Evolutionary conservation across 1,284 basidiomycete genomes (phyloP).

Genomic region (Pseudozyma sp.): DNA sequence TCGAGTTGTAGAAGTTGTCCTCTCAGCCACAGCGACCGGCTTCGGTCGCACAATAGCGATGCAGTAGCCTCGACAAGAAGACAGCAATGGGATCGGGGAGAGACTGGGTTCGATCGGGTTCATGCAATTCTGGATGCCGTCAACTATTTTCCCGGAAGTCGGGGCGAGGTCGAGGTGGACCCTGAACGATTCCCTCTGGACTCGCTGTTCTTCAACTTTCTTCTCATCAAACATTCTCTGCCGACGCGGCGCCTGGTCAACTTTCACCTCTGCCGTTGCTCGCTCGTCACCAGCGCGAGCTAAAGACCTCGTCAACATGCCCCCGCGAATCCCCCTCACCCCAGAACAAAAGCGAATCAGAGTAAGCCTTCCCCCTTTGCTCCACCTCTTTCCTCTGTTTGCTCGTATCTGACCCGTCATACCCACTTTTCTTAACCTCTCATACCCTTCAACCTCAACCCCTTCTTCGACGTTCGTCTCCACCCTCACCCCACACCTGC

Average conservation of each 20-base stretch:
- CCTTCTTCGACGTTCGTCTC: background rate
- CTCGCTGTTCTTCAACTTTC: background rate
- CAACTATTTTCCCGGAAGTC: background rate
- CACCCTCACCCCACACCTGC: background rate
- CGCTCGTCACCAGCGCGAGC: too few species aligned
- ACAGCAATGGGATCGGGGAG: background rate
- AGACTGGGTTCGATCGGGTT: background rate
- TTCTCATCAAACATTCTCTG: too few species aligned
- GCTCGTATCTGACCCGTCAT: too few species aligned
- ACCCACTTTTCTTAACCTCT: too few species aligned
- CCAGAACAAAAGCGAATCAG: slow-evolving; percentile 46
- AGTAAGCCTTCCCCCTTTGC: slow-evolving; percentile 22
- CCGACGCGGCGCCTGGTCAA: too few species aligned
- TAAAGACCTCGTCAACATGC: slow-evolving; percentile 8
- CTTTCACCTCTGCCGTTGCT: too few species aligned
- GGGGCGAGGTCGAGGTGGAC: background rate
- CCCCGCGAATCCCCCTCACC: slow-evolving; percentile 38
- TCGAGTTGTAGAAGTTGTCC: slow-evolving; percentile 3
- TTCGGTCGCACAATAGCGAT: too few species aligned
- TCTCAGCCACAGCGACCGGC: too few species aligned
- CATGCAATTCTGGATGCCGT: too few species aligned
- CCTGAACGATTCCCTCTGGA: background rate
- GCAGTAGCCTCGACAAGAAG: too few species aligned
- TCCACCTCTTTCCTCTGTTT: background rate
- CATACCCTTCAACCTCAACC: background rate